These are phyloP conservation scores for Globisporangium canariense DNA, from an alignment of 352 stramenopile genomes.

Conservation along the genomic window DNA sequence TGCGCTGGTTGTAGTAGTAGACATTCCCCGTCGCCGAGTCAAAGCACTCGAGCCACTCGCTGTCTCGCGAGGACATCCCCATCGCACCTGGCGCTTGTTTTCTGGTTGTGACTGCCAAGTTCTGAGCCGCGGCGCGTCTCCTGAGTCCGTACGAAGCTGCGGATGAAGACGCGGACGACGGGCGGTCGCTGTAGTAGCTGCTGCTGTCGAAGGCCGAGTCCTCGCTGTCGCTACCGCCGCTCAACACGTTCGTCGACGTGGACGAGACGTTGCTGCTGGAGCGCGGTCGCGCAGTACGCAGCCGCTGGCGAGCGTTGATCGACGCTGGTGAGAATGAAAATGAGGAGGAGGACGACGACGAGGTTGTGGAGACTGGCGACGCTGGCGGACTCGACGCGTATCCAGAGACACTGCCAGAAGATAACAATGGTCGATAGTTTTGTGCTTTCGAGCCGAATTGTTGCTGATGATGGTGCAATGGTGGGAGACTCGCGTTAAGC, in stretches of 20 bases:
- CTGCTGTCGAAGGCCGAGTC: slow-evolving; percentile 13
- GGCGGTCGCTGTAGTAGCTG: slow-evolving; percentile 30
- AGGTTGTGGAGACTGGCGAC: slow-evolving; percentile 43
- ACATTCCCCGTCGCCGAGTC: slow-evolving; percentile 44
- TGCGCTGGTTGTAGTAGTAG: slow-evolving; percentile 78
- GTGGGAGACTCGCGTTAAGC: background rate
- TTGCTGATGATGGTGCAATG: slow-evolving; percentile 13
- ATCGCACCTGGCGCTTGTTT: background rate
- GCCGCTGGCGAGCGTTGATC: background rate
- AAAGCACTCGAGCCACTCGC: slow-evolving; percentile 59
- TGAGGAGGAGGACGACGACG: slow-evolving; percentile 42
- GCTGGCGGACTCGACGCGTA: slow-evolving; percentile 39
- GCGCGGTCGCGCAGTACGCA: slow-evolving; percentile 2
- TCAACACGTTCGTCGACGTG: slow-evolving; percentile 29
- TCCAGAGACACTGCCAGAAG: slow-evolving; percentile 15
- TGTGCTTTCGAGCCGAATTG: background rate
- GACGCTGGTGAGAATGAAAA: slow-evolving; percentile 16
- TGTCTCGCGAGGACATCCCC: background rate
- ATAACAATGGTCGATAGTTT: background rate
- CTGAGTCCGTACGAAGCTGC: slow-evolving; percentile 20
- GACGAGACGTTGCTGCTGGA: slow-evolving; percentile 26
- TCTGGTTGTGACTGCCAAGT: slow-evolving; percentile 13
- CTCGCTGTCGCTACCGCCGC: slow-evolving; percentile 28
- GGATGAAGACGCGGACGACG: slow-evolving; percentile 18
- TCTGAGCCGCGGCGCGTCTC: slow-evolving; percentile 17